A percentile compares a stretch with the other conserved stretches of the same genome.
phyloP scores from a whole-genome alignment of 257 asterid genomes.

The Jasminum sambac region DNA sequence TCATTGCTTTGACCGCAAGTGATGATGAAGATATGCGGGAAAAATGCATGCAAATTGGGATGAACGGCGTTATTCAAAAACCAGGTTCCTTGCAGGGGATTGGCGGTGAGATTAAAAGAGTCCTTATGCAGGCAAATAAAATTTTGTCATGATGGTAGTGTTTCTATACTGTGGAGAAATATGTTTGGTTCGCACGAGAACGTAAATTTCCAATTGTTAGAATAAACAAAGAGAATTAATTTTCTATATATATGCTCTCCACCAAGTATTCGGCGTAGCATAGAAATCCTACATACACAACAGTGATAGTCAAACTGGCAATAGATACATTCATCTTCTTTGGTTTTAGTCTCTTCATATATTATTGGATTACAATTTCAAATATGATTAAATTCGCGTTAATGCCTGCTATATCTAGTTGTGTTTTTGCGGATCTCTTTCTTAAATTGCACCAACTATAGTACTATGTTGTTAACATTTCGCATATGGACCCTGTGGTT shows the following conservation, averaged over 20 bases:
- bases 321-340: constrained; percentile 38
- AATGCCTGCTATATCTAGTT: constrained; percentile 1
- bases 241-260: constrained; percentile 22
- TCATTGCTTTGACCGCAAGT: constrained; percentile 63
- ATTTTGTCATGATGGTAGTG: constrained; percentile 25
- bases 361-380: neutral
- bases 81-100: constrained; percentile 69
- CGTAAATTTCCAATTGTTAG: constrained; percentile 20
- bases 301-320: constrained; percentile 38
- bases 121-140: constrained; percentile 55
- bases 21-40: constrained; percentile 54
- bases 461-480: neutral
- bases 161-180: neutral
- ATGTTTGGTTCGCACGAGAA: neutral
- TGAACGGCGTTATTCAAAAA: constrained; percentile 74
- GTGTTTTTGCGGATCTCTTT: neutral
- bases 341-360: constrained; percentile 1
- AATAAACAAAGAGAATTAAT: constrained; percentile 22
- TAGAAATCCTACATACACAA: constrained; percentile 47
- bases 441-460: neutral
- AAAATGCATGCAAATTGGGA: constrained; percentile 62
- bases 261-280: constrained; percentile 32
- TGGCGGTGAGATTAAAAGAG: constrained; percentile 58
- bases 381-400: neutral
- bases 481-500: neutral